Evolutionary conservation across 352 stramenopile genomes (phyloP).

Genomic region (Plasmopara viticola): DNA sequence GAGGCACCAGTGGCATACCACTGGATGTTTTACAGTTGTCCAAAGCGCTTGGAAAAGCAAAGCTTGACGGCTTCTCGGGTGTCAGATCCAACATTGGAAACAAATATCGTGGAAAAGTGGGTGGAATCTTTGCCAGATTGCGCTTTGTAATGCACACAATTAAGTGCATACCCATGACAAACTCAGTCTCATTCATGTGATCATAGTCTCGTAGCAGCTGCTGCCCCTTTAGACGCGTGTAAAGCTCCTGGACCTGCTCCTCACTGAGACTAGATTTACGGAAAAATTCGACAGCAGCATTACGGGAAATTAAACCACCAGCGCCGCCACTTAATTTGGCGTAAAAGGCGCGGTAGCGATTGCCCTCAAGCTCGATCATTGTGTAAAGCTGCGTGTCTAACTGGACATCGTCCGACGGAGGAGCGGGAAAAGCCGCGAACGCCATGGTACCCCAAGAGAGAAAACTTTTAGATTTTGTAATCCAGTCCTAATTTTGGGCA

Average conservation of each 20-base stretch:
- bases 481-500: not conserved
- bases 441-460: constrained; percentile 8
- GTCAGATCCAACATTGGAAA: constrained; percentile 58
- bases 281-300: constrained; percentile 46
- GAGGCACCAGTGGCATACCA: not conserved
- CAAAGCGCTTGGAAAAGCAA: constrained; percentile 9
- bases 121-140: constrained; percentile 39
- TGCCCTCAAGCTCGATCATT: constrained; percentile 57
- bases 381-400: constrained; percentile 41
- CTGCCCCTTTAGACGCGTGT: constrained; percentile 38
- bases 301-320: constrained; percentile 19
- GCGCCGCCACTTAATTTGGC: constrained; percentile 26
- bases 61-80: constrained; percentile 10
- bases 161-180: constrained; percentile 69
- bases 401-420: constrained; percentile 7
- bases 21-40: constrained; percentile 9
- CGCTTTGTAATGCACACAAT: constrained; percentile 78
- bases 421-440: not conserved
- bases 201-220: constrained; percentile 25
- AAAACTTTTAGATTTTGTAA: not conserved
- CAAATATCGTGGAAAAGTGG: constrained; percentile 45
- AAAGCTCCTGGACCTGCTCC: constrained; percentile 46
- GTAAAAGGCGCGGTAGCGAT: constrained; percentile 60
- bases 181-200: constrained; percentile 46
- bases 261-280: constrained; percentile 48